Evolutionary conservation across 352 stramenopile genomes (phyloP).

Genomic region (Pseudoperonospora humuli): DNA sequence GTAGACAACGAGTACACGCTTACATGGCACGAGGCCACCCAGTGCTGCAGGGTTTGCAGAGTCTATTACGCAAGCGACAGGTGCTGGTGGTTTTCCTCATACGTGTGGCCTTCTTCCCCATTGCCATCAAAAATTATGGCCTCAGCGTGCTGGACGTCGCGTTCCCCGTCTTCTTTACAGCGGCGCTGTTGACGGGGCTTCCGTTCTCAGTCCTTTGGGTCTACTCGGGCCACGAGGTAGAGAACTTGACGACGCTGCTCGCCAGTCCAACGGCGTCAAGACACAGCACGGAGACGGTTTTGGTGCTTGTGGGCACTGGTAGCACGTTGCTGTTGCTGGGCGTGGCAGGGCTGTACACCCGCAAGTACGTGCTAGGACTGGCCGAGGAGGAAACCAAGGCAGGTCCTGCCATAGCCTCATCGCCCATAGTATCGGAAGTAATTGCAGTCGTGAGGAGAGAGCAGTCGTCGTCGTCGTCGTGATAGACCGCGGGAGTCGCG

Average conservation of each 20-base stretch:
- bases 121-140: conserved; percentile 83
- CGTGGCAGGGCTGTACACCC: conserved; percentile 59
- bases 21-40: conserved; percentile 68
- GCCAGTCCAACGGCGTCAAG: conserved; percentile 29
- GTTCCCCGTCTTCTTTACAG: conserved; percentile 57
- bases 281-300: conserved; percentile 38
- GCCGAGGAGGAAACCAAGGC: conserved; percentile 37
- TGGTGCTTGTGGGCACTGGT: conserved; percentile 45
- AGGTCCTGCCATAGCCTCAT: not conserved
- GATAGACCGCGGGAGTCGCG: conserved; percentile 11
- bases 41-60: conserved; percentile 61
- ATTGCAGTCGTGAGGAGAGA: conserved; percentile 4
- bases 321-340: conserved; percentile 53
- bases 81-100: conserved; percentile 77
- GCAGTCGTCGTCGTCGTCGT: not conserved
- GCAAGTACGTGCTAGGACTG: conserved; percentile 56
- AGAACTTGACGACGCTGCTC: conserved; percentile 49
- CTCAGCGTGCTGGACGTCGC: conserved; percentile 70
- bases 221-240: conserved; percentile 60
- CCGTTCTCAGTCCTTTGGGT: conserved; percentile 74
- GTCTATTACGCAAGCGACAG: conserved; percentile 44
- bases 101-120: conserved; percentile 73
- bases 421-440: not conserved
- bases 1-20: conserved; percentile 41
- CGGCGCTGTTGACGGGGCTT: conserved; percentile 55